Conservation (phyloP, 441 rosid species). For the Viola pubescens region DNA sequence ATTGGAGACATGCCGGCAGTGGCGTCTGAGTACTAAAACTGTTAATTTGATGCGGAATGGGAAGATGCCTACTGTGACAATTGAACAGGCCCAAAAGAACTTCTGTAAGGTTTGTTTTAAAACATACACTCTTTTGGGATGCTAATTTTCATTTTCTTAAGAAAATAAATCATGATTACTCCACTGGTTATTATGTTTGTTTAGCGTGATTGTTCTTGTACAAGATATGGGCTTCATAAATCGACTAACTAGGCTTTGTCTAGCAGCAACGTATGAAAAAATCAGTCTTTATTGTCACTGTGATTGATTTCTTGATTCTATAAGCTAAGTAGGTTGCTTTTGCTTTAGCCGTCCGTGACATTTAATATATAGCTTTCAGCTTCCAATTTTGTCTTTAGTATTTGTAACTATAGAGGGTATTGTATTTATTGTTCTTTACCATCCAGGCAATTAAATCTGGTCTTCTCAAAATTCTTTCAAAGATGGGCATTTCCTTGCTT, state of each 20-base stretch:
- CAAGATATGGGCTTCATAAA: too few relatives aligned
- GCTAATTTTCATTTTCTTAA: too few relatives aligned
- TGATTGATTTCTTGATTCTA: too few relatives aligned
- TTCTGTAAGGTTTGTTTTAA: constrained; percentile 64
- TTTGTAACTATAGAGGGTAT: not conserved
- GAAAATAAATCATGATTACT: too few relatives aligned
- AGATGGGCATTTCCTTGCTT: constrained; percentile 98
- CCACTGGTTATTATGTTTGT: too few relatives aligned
- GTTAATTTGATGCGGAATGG: constrained; percentile 93
- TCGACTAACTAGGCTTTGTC: too few relatives aligned
- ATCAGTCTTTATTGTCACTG: too few relatives aligned
- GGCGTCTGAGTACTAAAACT: constrained; percentile 94
- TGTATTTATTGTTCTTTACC: constrained; percentile 14
- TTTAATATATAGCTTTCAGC: not conserved
- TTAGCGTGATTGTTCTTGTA: too few relatives aligned
- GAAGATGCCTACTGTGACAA: constrained; percentile 96
- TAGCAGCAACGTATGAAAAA: too few relatives aligned
- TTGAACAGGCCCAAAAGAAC: constrained; percentile 93
- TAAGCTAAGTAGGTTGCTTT: too few relatives aligned
- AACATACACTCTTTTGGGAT: not conserved
- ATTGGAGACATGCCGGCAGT: constrained; percentile 92
- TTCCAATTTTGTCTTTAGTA: constrained; percentile 3
- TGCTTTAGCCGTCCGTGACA: too few relatives aligned
- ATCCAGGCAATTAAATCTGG: constrained; percentile 89
- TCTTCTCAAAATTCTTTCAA: constrained; percentile 91